These are phyloP conservation scores for Suillus subaureus DNA, from an alignment of 768 basidiomycete genomes.

Conservation along the genomic window DNA sequence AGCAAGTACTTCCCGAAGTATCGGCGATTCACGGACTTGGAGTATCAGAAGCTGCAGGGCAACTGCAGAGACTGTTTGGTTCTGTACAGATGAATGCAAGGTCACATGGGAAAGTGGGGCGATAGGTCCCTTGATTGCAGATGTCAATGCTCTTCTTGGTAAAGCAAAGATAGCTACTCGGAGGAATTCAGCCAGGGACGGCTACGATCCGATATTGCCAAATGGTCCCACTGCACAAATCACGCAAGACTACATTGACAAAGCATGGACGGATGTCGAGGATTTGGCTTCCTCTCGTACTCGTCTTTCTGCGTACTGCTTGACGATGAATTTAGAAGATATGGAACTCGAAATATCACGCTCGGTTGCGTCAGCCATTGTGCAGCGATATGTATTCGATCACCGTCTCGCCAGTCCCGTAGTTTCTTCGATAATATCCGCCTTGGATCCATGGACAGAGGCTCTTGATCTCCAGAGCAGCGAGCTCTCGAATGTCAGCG, in stretches of 20 bases:
- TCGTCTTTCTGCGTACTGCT: constrained; percentile 25
- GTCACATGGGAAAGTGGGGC: constrained; percentile 43
- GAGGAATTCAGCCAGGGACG: constrained; percentile 24
- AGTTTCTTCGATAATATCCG: constrained; percentile 6
- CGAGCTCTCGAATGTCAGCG: constrained; percentile 48
- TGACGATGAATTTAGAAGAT: constrained; percentile 43
- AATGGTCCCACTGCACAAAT: constrained; percentile 23
- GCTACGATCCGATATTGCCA: constrained; percentile 7
- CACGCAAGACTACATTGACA: constrained; percentile 44
- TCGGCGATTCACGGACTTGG: constrained; percentile 43
- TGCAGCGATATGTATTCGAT: constrained; percentile 41
- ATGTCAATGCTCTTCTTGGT: constrained; percentile 39
- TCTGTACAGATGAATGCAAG: constrained; percentile 55
- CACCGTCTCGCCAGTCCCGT: constrained; percentile 14
- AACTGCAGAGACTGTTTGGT: constrained; percentile 50
- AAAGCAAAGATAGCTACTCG: constrained; percentile 33
- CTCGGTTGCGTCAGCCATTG: constrained; percentile 53
- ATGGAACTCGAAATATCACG: constrained; percentile 61
- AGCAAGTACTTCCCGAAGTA: constrained; percentile 22
- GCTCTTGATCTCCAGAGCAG: constrained; percentile 60
- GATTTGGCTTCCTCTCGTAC: constrained; percentile 26
- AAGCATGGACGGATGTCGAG: constrained; percentile 48
- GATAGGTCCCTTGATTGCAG: constrained; percentile 32
- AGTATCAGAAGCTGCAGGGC: constrained; percentile 36
- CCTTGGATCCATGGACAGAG: constrained; percentile 43